Evolutionary conservation across 2,329 filamentous ascomycete genomes (phyloP).

Genomic region (Arthrobotrys pseudoclavata): DNA sequence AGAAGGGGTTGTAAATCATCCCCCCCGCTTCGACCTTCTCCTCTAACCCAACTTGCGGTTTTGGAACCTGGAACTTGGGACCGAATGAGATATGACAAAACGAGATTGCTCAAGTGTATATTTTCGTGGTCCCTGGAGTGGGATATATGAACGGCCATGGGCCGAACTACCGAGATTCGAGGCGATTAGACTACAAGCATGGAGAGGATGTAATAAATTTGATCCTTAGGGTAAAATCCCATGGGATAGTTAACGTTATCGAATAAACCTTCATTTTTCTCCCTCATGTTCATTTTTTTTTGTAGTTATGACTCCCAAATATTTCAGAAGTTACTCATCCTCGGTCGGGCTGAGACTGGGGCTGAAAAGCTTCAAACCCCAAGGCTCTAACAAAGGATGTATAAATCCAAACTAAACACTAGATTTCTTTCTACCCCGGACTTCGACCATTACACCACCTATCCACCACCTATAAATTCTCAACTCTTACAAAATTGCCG

Average conservation of each 20-base stretch:
- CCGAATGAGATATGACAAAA: too few species aligned
- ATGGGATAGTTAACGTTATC: slow-evolving; percentile 17
- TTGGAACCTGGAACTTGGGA: too few species aligned
- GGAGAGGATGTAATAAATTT: background rate
- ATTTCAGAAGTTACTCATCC: background rate
- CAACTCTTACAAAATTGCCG: background rate
- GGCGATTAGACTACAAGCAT: too few species aligned
- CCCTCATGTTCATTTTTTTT: background rate
- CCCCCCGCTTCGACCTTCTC: too few species aligned
- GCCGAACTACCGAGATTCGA: too few species aligned
- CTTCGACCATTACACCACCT: background rate
- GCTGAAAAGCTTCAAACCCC: background rate
- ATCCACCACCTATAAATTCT: background rate
- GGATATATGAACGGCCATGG: too few species aligned
- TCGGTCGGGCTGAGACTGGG: background rate
- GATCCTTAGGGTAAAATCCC: background rate
- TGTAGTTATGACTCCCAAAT: slow-evolving; percentile 17
- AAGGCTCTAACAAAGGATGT: background rate
- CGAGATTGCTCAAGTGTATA: too few species aligned
- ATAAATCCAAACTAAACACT: background rate
- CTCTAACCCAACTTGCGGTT: background rate
- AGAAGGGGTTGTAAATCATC: slow-evolving; percentile 57
- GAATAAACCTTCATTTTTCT: background rate
- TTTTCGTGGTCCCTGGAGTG: too few species aligned
- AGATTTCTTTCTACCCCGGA: too few species aligned